Evolutionary conservation across 805 yeast species (phyloP), one percentile per base, ranked within the genome.

Genomic region (Brettanomyces nanus): DNA sequence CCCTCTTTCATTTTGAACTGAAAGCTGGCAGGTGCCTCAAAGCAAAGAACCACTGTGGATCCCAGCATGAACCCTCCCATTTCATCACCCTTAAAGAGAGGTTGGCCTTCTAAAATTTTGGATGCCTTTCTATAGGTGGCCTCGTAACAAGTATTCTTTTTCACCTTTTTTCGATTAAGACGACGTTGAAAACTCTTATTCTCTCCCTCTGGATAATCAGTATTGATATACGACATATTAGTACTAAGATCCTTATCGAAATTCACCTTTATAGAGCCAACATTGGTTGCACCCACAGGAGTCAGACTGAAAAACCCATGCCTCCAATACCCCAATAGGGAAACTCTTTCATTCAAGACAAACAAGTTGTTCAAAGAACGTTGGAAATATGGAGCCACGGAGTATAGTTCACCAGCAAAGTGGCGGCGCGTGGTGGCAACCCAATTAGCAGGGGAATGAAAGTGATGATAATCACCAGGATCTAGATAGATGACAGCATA

Each of bases 271-370:
- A 92, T 92, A 51, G 95, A 82, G 5, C 99, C 99, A 22, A 92
- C 99, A 62, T 92, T 92, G 3, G 98, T 92, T 19, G 99, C 99
- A 11, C 99, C 99, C 10, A 92, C 98, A 0, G 99, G 97, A 1
- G 95, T 90, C 99, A 92, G 92, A 46, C 94, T 81, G 65, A 92
- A 92, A 52, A 92, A 92, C 0, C 99, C 99, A 57, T 92, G 73
- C 56, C 83, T 85, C 98, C 98, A 92, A 52, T 85, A 79, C 1
- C 99, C 99, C 40, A 92, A 70, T 35, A 92, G 63, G 0, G 98
- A 95, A 3, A 92, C 98, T 50, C 99, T 73, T 62, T 92, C 99
- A 57, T 92, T 92, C 48, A 92, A 65, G 4, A 90, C 85, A 57
- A 92, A 92, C 46, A 92, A 71, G 28, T 92, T 90, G 38, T 81